Evolutionary conservation across 352 stramenopile species (phyloP), one percentile per base, ranked within the genome.

Genomic region (Pythium biforme): DNA sequence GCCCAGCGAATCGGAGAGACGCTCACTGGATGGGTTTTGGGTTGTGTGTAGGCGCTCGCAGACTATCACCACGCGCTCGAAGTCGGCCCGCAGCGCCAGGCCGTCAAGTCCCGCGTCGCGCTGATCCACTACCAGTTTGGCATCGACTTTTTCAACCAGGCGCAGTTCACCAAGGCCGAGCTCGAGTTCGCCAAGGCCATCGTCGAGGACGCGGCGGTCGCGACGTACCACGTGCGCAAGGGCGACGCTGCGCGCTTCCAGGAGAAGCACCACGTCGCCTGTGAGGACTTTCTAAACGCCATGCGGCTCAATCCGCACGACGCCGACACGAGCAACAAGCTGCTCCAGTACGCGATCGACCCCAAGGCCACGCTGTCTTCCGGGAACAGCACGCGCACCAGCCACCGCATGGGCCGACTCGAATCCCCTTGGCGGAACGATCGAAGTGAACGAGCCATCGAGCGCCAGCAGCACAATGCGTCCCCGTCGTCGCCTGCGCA

Each of bases 41-140:
- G 34, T 15, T 27, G 56, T 63, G 31, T 55, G 2, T 47, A 91
- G 84, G 86, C 82, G 2, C 66, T 95, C 9, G 84, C 81, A 14
- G 86, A 95, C 57, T 95, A 95, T 25, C 83, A 91, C 39, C 70
- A 80, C 37, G 83, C 82, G 19, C 62, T 90, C 17, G 81, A 92
- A 57, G 34, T 92, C 5, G 61, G 83, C 12, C 81, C 77, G 1
- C 73, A 77, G 14, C 79, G 68, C 40, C 62, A 66, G n/a, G 75
- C 76, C 2, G 74, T 92, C 19, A 69, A 80, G 26, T 78, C 84
- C 10, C 76, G 84, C 11, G 73, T 94, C 5, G 81, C 77, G 9
- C 68, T 92, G 34, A 80, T 95, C 29, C 84, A 92, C 59, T 95
- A 92, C 59, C 77, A 90, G 26, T 92, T 95, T 55, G 84, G 86